Base-by-base conservation (phyloP, 169 alveolate genomes). In the Eimeria sp. region DNA sequence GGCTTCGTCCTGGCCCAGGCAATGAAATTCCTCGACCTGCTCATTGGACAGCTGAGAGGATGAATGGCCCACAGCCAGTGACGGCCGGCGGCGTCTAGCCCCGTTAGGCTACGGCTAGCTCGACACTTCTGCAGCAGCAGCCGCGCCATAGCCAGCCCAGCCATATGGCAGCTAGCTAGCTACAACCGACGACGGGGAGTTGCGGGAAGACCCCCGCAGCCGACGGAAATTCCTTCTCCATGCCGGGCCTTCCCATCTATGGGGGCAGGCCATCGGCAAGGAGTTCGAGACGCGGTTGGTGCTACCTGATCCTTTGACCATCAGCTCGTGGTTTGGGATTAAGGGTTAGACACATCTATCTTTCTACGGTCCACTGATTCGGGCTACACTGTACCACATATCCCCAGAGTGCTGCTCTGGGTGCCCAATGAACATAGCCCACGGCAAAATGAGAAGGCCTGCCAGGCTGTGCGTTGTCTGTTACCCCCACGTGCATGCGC, bases 1-100 rank as follows among this genome's bases (percentile, higher is more conserved):
- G 96, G 97, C 51, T 97, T 97, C 83, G 92, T 92, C n/a, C 90
- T 97, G 89, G 95, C 97, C 25, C 97, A 96, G 83, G 97, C 98
- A 22, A 45, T 97, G 11, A 96, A 96, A 67, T 97, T 96, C 95
- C 65, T 97, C 58, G 97, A 95, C 57, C 61, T 95, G 30, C 80
- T 95, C 20, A 72, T 89, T 34, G 92, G 89, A 25, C 94, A 94
- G 67, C 95, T 94, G 89, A 22, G 82, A 63, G 57, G 63, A 27
- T 83, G 63, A 83, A 27, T 43, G 67, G 75, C 16, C 16, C 72
- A 30, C 84, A 45, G 87, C 87, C 47, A 22, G 87, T 63, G 4
- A 47, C 40, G 61, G 80, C 80, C 34, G 80, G 51, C 80, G 0
- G 10, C 80, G n/a, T 20, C 49, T 34, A 49, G 80, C 51, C 49